These are phyloP conservation scores for Rhizophagus prolifer DNA, from an alignment of 192 early-diverging fungal species.

Conservation along the genomic window DNA sequence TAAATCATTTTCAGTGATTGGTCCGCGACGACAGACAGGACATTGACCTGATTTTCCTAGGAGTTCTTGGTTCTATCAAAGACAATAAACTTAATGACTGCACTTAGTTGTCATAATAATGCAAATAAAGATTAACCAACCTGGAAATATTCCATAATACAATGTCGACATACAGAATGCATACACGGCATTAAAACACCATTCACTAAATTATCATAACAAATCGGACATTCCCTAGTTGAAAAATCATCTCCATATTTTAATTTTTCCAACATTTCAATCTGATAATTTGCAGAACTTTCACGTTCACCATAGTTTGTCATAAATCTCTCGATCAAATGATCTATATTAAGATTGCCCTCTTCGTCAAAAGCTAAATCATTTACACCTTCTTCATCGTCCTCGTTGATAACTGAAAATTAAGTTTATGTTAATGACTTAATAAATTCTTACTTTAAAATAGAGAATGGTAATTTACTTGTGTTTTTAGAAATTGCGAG, in stretches of 20 bases:
- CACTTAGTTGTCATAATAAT: neutral
- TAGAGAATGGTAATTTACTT: neutral
- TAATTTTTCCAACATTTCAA: constrained; percentile 34
- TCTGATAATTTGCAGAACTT: neutral
- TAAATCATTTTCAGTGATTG: constrained; percentile 45
- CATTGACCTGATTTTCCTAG: constrained; percentile 52
- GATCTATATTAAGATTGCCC: neutral
- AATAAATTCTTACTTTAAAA: neutral
- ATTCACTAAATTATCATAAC: constrained; percentile 50
- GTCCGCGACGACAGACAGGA: constrained; percentile 52
- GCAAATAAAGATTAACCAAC: constrained; percentile 29
- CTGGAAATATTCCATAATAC: constrained; percentile 54
- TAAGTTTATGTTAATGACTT: neutral
- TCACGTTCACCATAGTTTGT: neutral
- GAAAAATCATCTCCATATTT: constrained; percentile 33
- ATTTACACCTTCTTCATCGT: neutral
- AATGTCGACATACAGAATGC: constrained; percentile 54
- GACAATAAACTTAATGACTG: neutral
- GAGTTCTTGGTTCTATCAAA: constrained; percentile 42
- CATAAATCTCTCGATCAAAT: neutral
- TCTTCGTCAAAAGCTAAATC: neutral
- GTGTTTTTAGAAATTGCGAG: constrained; percentile 37
- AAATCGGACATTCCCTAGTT: constrained; percentile 51
- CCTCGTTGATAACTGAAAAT: neutral
- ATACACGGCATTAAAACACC: constrained; percentile 56